Conservation (phyloP, 257 asterid genomes). For the Jasminum sambac region DNA sequence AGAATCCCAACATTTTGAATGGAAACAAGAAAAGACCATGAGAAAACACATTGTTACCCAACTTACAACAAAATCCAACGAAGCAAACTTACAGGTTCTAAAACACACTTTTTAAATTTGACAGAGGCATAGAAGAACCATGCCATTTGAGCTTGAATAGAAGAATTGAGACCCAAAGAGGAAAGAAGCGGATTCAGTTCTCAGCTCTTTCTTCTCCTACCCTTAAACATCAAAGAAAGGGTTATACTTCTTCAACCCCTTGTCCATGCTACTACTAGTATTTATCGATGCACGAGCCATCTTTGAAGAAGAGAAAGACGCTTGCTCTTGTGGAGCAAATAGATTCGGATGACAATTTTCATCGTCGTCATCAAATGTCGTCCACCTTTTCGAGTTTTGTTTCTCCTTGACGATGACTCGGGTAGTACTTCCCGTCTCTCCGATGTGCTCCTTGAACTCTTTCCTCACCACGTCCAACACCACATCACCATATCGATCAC, state of each 20-base stretch:
- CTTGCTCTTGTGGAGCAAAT: conserved; percentile 49
- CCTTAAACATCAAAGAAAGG: conserved; percentile 65
- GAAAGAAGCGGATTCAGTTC: conserved; percentile 25
- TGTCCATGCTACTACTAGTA: conserved; percentile 44
- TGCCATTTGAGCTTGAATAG: background rate
- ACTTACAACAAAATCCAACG: conserved; percentile 17
- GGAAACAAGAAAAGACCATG: background rate
- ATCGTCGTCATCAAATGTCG: conserved; percentile 62
- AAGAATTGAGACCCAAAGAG: background rate
- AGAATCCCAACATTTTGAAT: background rate
- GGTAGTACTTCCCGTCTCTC: conserved; percentile 49
- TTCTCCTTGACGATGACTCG: conserved; percentile 26
- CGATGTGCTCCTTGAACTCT: conserved; percentile 72
- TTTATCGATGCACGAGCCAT: conserved; percentile 23
- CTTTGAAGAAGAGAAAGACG: conserved; percentile 37
- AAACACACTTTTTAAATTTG: background rate
- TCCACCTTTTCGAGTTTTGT: conserved; percentile 45
- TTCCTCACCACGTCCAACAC: conserved; percentile 72
- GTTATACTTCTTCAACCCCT: conserved; percentile 64
- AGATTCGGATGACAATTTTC: conserved; percentile 70
- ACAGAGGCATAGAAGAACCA: conserved; percentile 21
- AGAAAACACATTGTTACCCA: conserved; percentile 8
- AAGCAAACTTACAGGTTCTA: background rate
- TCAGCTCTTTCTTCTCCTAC: conserved; percentile 28
- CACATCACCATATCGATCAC: conserved; percentile 57